Evolutionary conservation across 768 basidiomycete species (phyloP).

Genomic region (Russula compacta): DNA sequence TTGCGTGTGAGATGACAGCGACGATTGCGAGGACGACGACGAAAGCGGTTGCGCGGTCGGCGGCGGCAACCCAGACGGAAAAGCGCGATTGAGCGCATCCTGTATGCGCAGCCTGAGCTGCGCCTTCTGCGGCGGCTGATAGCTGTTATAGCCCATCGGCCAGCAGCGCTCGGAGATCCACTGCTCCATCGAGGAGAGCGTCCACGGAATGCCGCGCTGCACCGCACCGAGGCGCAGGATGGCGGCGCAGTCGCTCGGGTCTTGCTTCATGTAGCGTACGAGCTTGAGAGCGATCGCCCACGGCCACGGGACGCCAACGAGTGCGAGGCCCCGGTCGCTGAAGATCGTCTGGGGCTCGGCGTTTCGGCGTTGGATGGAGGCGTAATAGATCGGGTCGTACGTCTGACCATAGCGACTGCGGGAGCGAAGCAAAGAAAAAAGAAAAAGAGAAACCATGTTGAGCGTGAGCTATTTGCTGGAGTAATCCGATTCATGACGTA

Average conservation of each 20-base stretch:
- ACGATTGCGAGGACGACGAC: background rate
- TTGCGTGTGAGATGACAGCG: background rate
- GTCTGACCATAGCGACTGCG: slow-evolving; percentile 18
- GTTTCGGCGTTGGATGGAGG: slow-evolving; percentile 37
- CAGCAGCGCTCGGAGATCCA: slow-evolving; percentile 53
- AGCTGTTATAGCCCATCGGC: slow-evolving; percentile 52
- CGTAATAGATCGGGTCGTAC: slow-evolving; percentile 56
- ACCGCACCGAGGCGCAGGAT: slow-evolving; percentile 53
- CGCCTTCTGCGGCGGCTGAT: slow-evolving; percentile 35
- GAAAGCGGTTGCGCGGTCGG: background rate
- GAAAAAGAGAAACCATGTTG: background rate
- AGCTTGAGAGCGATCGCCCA: slow-evolving; percentile 70
- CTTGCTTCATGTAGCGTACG: slow-evolving; percentile 53
- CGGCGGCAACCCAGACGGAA: background rate
- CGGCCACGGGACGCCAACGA: slow-evolving; percentile 59
- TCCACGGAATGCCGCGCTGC: slow-evolving; percentile 48
- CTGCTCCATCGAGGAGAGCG: slow-evolving; percentile 39
- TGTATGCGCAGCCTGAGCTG: slow-evolving; percentile 42
- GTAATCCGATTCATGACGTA: slow-evolving; percentile 29
- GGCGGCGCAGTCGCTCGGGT: slow-evolving; percentile 58
- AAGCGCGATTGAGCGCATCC: slow-evolving; percentile 7
- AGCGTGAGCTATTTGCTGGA: background rate
- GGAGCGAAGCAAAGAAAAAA: background rate
- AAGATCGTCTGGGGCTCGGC: slow-evolving; percentile 45
- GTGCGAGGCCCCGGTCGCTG: slow-evolving; percentile 39